phyloP scores from a whole-genome alignment of 179 eudicot species.

The Actinidia arguta region DNA sequence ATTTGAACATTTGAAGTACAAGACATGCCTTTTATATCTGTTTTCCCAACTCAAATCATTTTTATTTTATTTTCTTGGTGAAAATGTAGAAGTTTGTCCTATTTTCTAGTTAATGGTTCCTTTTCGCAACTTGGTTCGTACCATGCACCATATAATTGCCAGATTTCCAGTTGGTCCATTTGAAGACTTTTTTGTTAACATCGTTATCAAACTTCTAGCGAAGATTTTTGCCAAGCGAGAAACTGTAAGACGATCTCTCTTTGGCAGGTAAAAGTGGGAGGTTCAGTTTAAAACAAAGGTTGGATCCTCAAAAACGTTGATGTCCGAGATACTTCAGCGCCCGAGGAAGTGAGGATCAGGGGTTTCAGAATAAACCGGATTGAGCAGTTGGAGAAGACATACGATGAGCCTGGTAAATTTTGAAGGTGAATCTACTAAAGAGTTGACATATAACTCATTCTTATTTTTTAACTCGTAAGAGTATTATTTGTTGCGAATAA shows the following conservation, averaged over 20 bases:
- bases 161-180: not conserved
- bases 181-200: not conserved
- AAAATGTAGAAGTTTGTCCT: not conserved
- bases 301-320: slow-evolving; percentile 83
- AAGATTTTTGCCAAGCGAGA: not conserved
- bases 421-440: slow-evolving; percentile 31
- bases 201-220: not conserved
- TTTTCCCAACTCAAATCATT: not conserved
- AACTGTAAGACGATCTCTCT: not conserved
- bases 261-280: slow-evolving; percentile 79
- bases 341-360: slow-evolving; percentile 88
- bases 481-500: slow-evolving; percentile 5
- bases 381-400: slow-evolving; percentile 81
- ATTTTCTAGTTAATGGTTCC: not conserved
- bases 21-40: not conserved
- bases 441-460: not conserved
- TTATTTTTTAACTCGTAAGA: not conserved
- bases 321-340: slow-evolving; percentile 60
- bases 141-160: not conserved
- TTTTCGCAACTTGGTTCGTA: not conserved
- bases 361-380: slow-evolving; percentile 81
- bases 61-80: not conserved
- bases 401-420: slow-evolving; percentile 68
- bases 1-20: not conserved
- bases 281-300: slow-evolving; percentile 74